Evolutionary conservation across 2,329 filamentous ascomycete genomes (phyloP), one percentile per base, ranked within the genome.

Genomic region (Colletotrichum lupini): DNA sequence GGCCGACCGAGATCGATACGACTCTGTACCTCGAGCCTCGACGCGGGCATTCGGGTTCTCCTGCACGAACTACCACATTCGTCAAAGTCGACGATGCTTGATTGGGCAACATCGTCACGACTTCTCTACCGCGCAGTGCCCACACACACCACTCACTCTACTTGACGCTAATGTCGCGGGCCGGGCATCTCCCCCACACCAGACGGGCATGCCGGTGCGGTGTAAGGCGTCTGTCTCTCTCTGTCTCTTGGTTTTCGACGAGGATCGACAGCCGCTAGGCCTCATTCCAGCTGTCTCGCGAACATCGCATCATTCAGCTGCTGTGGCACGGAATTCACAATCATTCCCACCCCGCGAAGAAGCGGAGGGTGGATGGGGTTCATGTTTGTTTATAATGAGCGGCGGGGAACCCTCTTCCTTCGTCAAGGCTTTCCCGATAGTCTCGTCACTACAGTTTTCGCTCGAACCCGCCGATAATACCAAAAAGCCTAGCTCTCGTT

Each of bases 261-360:
- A 37, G 49, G 64, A 72, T 72, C 57, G 24, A 52, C 69, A 42
- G 46, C 57, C 56, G 7, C 28, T 24, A 14, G 14, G 35, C 55
- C 60, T 71, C 46, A 66, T 65, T 66, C 56, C 28, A 42, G 55
- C 26, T 61, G 60, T 70, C 67, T 66, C 24, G 22, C 49, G 32
- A 58, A 49, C 28, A 73, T 73, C 60, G 67, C 71, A 70, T 49
- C 67, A 70, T 70, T 22, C 24, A 37, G 56, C 24, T 30, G 67
- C 28, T 19, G 26, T 66, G 67, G 67, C 60, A 73, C 71, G 67
- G 37, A 61, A 42, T 42, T 46, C 19, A 11, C 42, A 49, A 49
- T 49, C 19, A n/a, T 22, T 49, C 42, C 42, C 42, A 49, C 42
- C 24, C 46, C 14, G 55, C 4, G 56, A 5, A 56, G 42, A 49